These are phyloP conservation scores for Protomyces pachydermus DNA, from an alignment of 1,139 yeast species.

Conservation along the genomic window DNA sequence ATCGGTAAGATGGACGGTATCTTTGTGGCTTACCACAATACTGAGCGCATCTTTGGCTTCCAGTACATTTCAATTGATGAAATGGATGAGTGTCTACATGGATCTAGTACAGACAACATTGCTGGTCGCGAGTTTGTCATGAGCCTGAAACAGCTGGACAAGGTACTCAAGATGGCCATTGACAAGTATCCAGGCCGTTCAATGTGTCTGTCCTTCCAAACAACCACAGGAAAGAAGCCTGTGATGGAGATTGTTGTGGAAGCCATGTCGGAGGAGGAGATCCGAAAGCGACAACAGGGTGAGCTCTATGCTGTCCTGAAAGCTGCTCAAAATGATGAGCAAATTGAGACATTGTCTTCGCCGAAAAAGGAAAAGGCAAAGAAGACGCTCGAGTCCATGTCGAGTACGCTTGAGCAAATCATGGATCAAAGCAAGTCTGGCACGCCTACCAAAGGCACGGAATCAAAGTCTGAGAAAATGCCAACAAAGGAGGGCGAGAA, in stretches of 20 bases:
- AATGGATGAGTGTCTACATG: conserved; percentile 59
- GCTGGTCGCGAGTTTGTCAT: conserved; percentile 70
- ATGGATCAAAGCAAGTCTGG: not conserved
- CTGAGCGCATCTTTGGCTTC: conserved; percentile 77
- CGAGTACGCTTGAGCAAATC: conserved; percentile 18
- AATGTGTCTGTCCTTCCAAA: conserved; percentile 19
- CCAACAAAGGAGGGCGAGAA: not conserved
- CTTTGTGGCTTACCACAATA: conserved; percentile 83
- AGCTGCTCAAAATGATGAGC: conserved; percentile 18
- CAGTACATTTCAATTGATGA: conserved; percentile 74
- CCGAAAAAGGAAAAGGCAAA: conserved; percentile 2
- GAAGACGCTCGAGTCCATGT: conserved; percentile 19
- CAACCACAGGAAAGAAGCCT: conserved; percentile 9
- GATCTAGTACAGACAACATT: conserved; percentile 48
- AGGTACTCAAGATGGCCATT: conserved; percentile 47
- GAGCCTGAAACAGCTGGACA: conserved; percentile 56
- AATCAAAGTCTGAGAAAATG: not conserved
- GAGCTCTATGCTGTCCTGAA: conserved; percentile 12
- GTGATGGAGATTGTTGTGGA: conserved; percentile 19
- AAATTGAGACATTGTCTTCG: conserved; percentile 7
- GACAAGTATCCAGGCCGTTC: conserved; percentile 35
- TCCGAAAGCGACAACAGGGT: conserved; percentile 13
- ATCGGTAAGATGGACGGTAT: conserved; percentile 98
- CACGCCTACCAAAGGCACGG: not conserved
- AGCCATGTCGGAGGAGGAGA: conserved; percentile 20